Evolutionary conservation across 441 rosid genomes (phyloP).

Genomic region (Pelargonium cotyledonis): DNA sequence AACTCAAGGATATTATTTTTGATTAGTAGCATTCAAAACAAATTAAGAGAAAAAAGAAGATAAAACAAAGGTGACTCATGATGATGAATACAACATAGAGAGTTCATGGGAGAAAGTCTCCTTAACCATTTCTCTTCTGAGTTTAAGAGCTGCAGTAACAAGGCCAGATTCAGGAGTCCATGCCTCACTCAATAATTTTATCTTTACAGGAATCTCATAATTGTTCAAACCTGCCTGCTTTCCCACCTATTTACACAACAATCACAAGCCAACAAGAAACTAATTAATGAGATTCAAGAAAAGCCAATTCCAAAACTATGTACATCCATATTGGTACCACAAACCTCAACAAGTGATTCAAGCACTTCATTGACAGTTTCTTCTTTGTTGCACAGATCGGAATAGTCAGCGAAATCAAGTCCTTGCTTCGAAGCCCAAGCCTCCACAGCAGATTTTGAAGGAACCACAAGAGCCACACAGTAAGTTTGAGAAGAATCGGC

Average conservation of each 20-base stretch:
- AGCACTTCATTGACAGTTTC: slow-evolving; percentile 64
- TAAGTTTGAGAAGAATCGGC: slow-evolving; percentile 84
- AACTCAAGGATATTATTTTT: no score
- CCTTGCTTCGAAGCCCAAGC: slow-evolving; percentile 78
- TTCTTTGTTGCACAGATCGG: slow-evolving; percentile 53
- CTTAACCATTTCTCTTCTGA: slow-evolving; percentile 72
- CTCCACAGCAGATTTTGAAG: slow-evolving; percentile 54
- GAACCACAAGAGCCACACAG: slow-evolving; percentile 87
- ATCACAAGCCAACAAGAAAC: background rate
- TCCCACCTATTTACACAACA: slow-evolving; percentile 42
- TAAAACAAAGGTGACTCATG: no score
- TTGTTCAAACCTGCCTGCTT: slow-evolving; percentile 65
- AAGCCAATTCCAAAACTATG: background rate
- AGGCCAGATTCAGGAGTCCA: slow-evolving; percentile 96
- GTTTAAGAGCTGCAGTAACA: slow-evolving; percentile 88
- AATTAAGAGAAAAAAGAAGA: no score
- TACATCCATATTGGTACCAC: no score
- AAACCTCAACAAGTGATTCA: slow-evolving; percentile 53
- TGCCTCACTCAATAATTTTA: slow-evolving; percentile 56
- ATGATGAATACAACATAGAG: slow-evolving; percentile 40
- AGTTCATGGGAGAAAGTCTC: slow-evolving; percentile 66
- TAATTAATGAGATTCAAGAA: background rate
- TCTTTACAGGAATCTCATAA: slow-evolving; percentile 85
- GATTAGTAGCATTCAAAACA: no score
- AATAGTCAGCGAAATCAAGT: slow-evolving; percentile 38